Percentiles rank a stretch among this genome's conserved stretches.
These are phyloP conservation scores for Lomentospora prolificans DNA, from an alignment of 2,329 filamentous ascomycete species.

Conservation along the genomic window DNA sequence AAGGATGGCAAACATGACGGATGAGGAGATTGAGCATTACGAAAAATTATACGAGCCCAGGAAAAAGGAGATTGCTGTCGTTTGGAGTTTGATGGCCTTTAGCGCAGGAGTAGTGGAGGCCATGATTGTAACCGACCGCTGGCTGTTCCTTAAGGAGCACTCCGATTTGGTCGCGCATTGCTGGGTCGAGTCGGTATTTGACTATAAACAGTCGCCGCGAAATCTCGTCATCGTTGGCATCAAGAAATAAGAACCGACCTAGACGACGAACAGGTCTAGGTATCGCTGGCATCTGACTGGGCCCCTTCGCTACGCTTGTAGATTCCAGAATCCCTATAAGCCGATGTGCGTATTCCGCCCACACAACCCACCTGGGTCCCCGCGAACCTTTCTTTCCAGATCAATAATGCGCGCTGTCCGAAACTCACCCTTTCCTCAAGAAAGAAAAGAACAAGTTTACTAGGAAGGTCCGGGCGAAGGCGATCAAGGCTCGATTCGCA, in stretches of 20 bases:
- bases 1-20: slow-evolving; percentile 59
- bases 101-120: slow-evolving; percentile 84
- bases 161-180: slow-evolving; percentile 56
- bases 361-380: too few species aligned
- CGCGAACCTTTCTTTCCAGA: too few species aligned
- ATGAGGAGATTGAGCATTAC: slow-evolving; percentile 67
- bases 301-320: too few species aligned
- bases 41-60: slow-evolving; percentile 51
- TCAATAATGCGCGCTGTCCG: too few species aligned
- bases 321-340: too few species aligned
- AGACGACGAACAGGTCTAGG: too few species aligned
- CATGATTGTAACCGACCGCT: slow-evolving; percentile 81
- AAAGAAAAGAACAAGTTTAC: too few species aligned
- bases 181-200: slow-evolving; percentile 93
- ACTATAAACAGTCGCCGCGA: slow-evolving; percentile 73
- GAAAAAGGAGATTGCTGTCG: slow-evolving; percentile 72
- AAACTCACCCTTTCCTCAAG: too few species aligned
- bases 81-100: slow-evolving; percentile 96
- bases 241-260: slow-evolving; percentile 42
- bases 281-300: too few species aligned
- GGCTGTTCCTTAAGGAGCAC: slow-evolving; percentile 78
- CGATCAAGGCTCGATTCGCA: too few species aligned
- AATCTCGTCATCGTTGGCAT: slow-evolving; percentile 91
- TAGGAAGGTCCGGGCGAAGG: too few species aligned
- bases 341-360: too few species aligned